Evolutionary conservation across 768 basidiomycete genomes (phyloP).

Genomic region (Amanita subjunquillea): DNA sequence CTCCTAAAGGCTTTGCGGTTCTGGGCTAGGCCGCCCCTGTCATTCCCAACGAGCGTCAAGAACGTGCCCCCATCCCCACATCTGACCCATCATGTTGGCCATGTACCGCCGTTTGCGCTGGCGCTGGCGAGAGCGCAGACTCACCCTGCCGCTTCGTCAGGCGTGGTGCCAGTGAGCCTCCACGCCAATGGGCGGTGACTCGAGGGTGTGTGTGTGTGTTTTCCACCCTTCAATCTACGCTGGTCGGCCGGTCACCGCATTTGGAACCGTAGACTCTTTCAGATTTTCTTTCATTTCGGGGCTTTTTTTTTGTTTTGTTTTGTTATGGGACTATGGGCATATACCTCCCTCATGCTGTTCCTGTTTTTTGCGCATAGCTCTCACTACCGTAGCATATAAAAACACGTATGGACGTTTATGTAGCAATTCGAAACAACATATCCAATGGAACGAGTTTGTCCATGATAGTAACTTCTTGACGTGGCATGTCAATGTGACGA

Average conservation of each 20-base stretch:
- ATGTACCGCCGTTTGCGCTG: not conserved
- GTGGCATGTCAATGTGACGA: too few species aligned
- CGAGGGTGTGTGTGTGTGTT: not conserved
- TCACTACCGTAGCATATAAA: not conserved
- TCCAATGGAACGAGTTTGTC: too few species aligned
- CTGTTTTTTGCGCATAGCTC: too few species aligned
- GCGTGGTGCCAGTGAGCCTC: not conserved
- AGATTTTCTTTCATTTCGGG: not conserved
- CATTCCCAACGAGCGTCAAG: not conserved
- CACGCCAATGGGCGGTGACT: not conserved
- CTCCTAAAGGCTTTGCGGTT: not conserved
- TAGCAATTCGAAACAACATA: too few species aligned
- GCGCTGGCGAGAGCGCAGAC: conserved; percentile 1
- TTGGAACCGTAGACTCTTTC: not conserved
- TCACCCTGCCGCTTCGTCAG: not conserved
- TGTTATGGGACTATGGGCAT: not conserved
- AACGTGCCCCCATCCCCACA: not conserved
- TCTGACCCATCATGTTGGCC: not conserved
- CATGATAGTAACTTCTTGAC: too few species aligned
- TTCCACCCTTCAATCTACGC: not conserved
- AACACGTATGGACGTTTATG: too few species aligned
- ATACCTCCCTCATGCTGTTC: not conserved
- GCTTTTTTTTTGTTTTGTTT: not conserved
- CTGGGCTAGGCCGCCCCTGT: not conserved
- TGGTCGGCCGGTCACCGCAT: not conserved